These are phyloP conservation scores for Phytophthora cactorum DNA, from an alignment of 352 stramenopile species.

Conservation along the genomic window DNA sequence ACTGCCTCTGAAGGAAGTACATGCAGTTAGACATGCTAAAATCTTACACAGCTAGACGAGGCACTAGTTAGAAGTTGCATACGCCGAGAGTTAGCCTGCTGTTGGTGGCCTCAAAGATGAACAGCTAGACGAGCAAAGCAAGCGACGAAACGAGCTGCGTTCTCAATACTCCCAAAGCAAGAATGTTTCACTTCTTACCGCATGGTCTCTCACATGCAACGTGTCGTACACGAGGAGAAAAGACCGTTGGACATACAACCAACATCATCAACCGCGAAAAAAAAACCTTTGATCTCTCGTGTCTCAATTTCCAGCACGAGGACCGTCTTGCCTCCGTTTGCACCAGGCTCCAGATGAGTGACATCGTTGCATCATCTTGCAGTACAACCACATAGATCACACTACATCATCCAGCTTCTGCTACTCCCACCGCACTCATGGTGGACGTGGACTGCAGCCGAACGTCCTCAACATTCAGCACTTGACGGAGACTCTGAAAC, in stretches of 20 bases:
- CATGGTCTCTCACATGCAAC: not conserved
- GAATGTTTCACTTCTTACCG: not conserved
- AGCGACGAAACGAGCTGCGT: not conserved
- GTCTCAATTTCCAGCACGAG: not conserved
- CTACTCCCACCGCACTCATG: not conserved
- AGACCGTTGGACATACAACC: not conserved
- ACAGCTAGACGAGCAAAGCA: not conserved
- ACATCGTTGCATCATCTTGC: not conserved
- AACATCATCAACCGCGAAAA: not conserved
- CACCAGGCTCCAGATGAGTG: not conserved
- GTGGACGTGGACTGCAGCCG: not conserved
- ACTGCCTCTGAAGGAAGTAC: no score
- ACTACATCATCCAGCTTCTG: slow-evolving; percentile 1
- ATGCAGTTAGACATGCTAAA: no score
- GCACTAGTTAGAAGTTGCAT: not conserved
- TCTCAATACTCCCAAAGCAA: not conserved
- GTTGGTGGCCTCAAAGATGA: not conserved
- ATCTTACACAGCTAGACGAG: no score
- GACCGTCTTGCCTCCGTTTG: not conserved
- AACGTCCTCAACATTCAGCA: not conserved
- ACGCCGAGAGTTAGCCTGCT: not conserved
- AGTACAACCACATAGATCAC: not conserved
- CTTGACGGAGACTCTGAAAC: slow-evolving; percentile 1
- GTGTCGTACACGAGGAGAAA: slow-evolving; percentile 1
- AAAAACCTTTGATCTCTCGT: not conserved